Evolutionary conservation across 805 yeast genomes (phyloP), one percentile per base, ranked within the genome.

Genomic region (Starmerella asiatica): DNA sequence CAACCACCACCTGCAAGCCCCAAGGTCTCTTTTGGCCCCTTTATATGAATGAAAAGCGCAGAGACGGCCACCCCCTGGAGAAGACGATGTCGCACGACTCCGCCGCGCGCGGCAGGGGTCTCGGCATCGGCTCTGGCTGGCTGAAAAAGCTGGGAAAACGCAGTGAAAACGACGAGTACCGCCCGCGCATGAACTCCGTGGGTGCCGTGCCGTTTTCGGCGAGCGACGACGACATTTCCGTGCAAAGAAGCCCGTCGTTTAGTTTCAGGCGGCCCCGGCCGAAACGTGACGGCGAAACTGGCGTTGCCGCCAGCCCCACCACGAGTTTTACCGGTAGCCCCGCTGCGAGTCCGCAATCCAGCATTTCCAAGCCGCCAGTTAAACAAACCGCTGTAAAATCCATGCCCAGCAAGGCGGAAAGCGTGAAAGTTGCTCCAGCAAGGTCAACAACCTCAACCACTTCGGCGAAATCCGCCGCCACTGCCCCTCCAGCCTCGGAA

Each of bases 21-120:
- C n/a, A n/a, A n/a, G n/a, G n/a, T n/a, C n/a, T n/a, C n/a, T n/a
- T n/a, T n/a, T n/a, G n/a, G n/a, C n/a, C n/a, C n/a, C n/a, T 11
- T 11, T 11, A 23, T 7, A 23, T 23, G 26, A 11, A 23, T 11
- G 26, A 23, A 7, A 23, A 23, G 5, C 24, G 27, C 14, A 18
- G 11, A 9, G 34, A 32, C 7, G 34, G 27, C 26, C 14, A 8
- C 27, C 9, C 34, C 5, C 26, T 32, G 27, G 14, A 32, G 16
- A 32, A 32, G 17, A 21, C 20, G 15, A 17, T 7, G 8, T 32
- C 56, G 40, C 72, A 68, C 2, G 86, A 74, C 2, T 81, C 56
- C 11, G 75, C 42, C 47, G 70, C 68, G 17, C 79, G 58, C 38
- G 79, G 60, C 83, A 79, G 76, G 26, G 28, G 32, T 18, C 20